phyloP scores from a whole-genome alignment of 2,329 filamentous ascomycete genomes.

The Ceratocystis destructans region DNA sequence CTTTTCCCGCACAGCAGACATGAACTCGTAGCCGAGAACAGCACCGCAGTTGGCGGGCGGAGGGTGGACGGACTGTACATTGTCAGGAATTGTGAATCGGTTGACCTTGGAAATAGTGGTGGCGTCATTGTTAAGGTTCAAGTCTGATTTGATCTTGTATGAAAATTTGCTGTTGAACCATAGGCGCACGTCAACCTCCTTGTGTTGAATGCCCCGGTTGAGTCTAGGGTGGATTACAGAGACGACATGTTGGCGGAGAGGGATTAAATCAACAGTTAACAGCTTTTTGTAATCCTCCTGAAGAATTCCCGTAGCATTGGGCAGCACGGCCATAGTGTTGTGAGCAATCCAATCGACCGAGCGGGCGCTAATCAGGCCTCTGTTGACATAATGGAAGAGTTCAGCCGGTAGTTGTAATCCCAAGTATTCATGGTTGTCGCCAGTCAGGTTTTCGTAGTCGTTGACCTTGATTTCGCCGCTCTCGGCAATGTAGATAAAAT shows the following conservation, averaged over 20 bases:
- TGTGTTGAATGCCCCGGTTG: constrained; percentile 70
- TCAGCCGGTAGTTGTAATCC: constrained; percentile 83
- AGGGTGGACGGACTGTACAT: constrained; percentile 12
- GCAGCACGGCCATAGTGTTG: constrained; percentile 60
- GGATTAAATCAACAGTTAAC: constrained; percentile 58
- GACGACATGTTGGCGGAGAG: constrained; percentile 62
- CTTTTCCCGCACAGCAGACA: constrained; percentile 52
- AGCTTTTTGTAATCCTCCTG: constrained; percentile 70
- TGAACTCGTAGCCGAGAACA: constrained; percentile 45
- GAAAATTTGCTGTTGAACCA: constrained; percentile 69
- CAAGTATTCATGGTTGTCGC: constrained; percentile 77
- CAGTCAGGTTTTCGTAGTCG: constrained; percentile 58
- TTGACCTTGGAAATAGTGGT: constrained; percentile 50
- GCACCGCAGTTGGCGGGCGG: constrained; percentile 25
- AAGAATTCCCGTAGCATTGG: constrained; percentile 74
- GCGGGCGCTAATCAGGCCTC: constrained; percentile 64
- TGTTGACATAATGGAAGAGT: constrained; percentile 78
- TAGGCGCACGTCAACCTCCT: constrained; percentile 59
- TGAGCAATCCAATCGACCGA: constrained; percentile 73
- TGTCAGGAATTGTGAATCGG: constrained; percentile 28
- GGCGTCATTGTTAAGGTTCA: constrained; percentile 9
- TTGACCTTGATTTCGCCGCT: constrained; percentile 66
- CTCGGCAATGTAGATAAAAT: constrained; percentile 68
- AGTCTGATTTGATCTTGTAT: constrained; percentile 38
- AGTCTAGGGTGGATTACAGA: constrained; percentile 66